These are phyloP conservation scores for Ochromonadaceae sp. DNA, from an alignment of 352 stramenopile species.

Conservation along the genomic window DNA sequence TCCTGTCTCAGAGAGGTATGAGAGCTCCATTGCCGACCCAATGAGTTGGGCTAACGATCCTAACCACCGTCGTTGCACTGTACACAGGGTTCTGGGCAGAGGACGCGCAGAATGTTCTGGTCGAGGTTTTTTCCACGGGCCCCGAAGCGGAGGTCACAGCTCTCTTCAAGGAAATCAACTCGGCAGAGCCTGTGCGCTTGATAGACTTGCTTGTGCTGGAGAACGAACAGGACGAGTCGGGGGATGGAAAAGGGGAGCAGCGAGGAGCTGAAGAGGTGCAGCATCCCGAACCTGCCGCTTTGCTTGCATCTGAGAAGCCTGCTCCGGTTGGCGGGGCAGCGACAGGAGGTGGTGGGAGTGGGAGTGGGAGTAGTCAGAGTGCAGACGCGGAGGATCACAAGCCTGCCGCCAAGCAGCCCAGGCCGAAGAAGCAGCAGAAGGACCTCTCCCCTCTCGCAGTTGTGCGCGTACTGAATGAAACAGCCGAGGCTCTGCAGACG, in stretches of 20 bases:
- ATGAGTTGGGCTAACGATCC: no score
- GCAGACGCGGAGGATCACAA: no score
- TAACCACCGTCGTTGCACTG: no score
- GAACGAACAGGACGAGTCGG: neutral
- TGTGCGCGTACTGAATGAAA: neutral
- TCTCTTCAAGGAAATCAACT: slow-evolving; percentile 5
- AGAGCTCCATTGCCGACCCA: no score
- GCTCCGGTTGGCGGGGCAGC: neutral
- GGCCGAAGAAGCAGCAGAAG: neutral
- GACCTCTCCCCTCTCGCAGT: neutral
- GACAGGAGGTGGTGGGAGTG: neutral
- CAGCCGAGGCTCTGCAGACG: neutral
- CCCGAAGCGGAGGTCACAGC: neutral
- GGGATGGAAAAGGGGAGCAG: neutral
- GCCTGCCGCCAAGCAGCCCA: no score
- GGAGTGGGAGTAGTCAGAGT: no score
- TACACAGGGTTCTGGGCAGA: neutral
- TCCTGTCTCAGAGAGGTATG: neutral
- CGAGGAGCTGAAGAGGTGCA: neutral
- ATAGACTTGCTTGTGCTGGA: slow-evolving; percentile 2
- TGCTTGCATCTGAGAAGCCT: neutral
- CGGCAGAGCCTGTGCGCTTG: neutral
- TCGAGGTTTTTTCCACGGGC: neutral
- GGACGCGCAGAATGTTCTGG: neutral
- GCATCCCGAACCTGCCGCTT: neutral